Conservation (phyloP, 208 protist genomes). For the Leishmania martiniquensis region DNA sequence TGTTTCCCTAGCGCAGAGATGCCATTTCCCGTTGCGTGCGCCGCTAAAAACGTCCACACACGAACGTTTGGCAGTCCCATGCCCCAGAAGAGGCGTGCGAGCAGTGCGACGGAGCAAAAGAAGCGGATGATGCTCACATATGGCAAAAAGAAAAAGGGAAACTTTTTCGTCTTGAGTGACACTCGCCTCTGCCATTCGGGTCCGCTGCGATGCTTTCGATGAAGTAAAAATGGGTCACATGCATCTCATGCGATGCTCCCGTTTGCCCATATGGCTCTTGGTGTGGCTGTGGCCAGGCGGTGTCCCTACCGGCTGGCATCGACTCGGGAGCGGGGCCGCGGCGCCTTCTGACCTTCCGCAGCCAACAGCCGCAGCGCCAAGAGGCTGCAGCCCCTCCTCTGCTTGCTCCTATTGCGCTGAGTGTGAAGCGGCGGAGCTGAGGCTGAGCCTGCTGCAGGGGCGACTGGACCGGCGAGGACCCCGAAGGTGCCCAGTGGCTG, state of each 20-base stretch:
- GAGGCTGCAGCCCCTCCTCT: not conserved
- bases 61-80: too few relatives aligned
- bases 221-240: too few relatives aligned
- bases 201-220: too few relatives aligned
- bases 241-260: not conserved
- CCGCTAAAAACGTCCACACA: too few relatives aligned
- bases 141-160: too few relatives aligned
- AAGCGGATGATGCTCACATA: too few relatives aligned
- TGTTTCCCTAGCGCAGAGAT: constrained; percentile 39
- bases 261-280: not conserved
- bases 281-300: not conserved
- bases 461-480: not conserved
- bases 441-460: not conserved
- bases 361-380: not conserved
- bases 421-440: not conserved
- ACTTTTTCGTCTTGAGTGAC: too few relatives aligned
- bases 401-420: not conserved
- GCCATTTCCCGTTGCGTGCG: not conserved
- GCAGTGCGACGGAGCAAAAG: too few relatives aligned
- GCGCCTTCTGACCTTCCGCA: not conserved
- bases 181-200: too few relatives aligned
- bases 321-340: not conserved
- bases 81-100: too few relatives aligned
- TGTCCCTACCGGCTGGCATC: not conserved
- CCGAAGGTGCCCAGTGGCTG: not conserved